Percentiles rank a stretch among this genome's conserved stretches.
phyloP scores from a whole-genome alignment of 169 alveolate species.

The Besnoitia besnoiti region DNA sequence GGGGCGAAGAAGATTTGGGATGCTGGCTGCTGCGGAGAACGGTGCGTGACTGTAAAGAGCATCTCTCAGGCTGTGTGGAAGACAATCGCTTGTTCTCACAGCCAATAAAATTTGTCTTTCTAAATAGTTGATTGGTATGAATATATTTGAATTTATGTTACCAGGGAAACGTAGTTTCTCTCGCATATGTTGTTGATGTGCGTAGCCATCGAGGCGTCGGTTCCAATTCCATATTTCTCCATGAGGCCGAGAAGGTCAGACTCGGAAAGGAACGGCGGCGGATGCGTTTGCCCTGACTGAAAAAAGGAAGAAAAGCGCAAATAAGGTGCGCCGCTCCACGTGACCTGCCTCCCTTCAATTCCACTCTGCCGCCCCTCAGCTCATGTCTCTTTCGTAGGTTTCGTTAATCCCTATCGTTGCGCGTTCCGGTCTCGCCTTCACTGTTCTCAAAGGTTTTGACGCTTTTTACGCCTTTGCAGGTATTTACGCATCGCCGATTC shows the following conservation, averaged over 20 bases:
- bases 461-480: no score
- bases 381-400: neutral
- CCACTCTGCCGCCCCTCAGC: neutral
- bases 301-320: neutral
- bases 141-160: slow-evolving; percentile 19
- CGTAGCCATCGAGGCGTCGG: slow-evolving; percentile 99
- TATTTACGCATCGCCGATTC: no score
- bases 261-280: slow-evolving; percentile 97
- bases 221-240: slow-evolving; percentile 97
- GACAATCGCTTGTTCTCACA: no score
- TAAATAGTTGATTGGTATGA: no score
- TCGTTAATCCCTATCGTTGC: neutral
- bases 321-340: neutral
- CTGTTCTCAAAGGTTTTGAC: no score
- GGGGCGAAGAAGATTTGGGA: neutral
- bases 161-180: slow-evolving; percentile 93
- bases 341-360: neutral
- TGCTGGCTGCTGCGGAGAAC: no score
- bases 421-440: neutral
- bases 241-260: slow-evolving; percentile 93
- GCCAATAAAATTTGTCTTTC: no score
- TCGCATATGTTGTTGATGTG: slow-evolving; percentile 97
- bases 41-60: no score
- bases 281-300: slow-evolving; percentile 80
- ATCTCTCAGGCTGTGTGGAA: no score